Evolutionary conservation across 2,329 filamentous ascomycete genomes (phyloP).

Genomic region (Chaetomium strumarium): DNA sequence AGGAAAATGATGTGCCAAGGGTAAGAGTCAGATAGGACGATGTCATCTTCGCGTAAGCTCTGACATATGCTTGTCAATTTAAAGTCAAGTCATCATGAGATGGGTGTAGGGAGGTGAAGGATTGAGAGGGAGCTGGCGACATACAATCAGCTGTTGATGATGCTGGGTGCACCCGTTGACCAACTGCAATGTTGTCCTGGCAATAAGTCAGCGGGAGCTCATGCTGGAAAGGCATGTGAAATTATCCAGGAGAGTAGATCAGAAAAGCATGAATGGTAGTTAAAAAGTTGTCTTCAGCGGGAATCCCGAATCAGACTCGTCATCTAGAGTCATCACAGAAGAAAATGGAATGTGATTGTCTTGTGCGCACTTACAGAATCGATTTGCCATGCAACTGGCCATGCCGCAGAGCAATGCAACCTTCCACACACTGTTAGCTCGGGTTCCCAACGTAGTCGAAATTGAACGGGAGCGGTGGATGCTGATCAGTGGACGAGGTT

Average conservation of each 20-base stretch:
- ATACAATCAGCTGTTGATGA: constrained; percentile 8
- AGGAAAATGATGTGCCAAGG: constrained; percentile 24
- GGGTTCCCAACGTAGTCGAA: neutral
- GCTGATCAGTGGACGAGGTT: constrained; percentile 93
- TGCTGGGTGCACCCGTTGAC: neutral
- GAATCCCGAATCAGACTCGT: constrained; percentile 73
- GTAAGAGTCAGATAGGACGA: constrained; percentile 38
- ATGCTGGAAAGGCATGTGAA: constrained; percentile 1
- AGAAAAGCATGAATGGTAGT: constrained; percentile 69
- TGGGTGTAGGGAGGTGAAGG: constrained; percentile 18
- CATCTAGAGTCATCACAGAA: constrained; percentile 58
- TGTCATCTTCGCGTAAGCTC: constrained; percentile 59
- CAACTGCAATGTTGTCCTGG: neutral
- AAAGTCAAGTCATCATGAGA: constrained; percentile 76
- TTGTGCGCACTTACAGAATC: constrained; percentile 14
- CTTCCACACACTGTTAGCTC: constrained; percentile 12
- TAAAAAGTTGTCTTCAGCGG: constrained; percentile 63
- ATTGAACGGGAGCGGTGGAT: constrained; percentile 8
- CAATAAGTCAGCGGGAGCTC: constrained; percentile 17
- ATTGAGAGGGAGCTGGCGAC: constrained; percentile 22
- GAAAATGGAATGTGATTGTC: constrained; percentile 2
- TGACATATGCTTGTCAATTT: constrained; percentile 97
- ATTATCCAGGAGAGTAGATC: constrained; percentile 26
- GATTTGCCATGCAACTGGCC: neutral
- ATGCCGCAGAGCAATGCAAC: neutral